phyloP scores from a whole-genome alignment of 352 stramenopile species.

The Globisporangium radiosum region DNA sequence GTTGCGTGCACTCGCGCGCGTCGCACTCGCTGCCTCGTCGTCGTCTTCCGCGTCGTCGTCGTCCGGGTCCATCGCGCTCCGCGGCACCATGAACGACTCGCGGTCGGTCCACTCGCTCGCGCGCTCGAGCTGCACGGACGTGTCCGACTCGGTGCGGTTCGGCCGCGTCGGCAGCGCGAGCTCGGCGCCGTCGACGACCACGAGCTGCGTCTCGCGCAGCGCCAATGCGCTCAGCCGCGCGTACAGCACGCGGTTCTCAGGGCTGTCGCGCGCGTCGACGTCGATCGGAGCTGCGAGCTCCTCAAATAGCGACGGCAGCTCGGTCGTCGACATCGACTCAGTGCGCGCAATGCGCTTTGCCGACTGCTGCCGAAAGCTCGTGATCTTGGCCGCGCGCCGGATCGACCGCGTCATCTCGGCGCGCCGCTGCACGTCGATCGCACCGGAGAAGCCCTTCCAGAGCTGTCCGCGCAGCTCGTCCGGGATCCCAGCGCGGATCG shows the following conservation, averaged over 20 bases:
- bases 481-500: slow-evolving; percentile 64
- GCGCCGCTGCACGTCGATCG: slow-evolving; percentile 45
- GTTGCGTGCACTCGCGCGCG: slow-evolving; percentile 14
- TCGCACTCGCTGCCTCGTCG: background rate
- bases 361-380: slow-evolving; percentile 20
- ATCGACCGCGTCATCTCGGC: slow-evolving; percentile 54
- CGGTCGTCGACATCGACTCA: background rate
- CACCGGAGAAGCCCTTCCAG: slow-evolving; percentile 73
- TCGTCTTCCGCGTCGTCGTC: slow-evolving; percentile 17
- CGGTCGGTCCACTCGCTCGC: slow-evolving; percentile 27
- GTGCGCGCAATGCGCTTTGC: background rate
- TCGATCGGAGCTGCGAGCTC: slow-evolving; percentile 41
- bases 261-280: slow-evolving; percentile 23
- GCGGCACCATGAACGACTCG: slow-evolving; percentile 24
- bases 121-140: slow-evolving; percentile 32
- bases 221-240: slow-evolving; percentile 46
- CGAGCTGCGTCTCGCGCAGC: slow-evolving; percentile 28
- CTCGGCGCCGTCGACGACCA: background rate
- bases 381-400: slow-evolving; percentile 41
- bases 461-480: slow-evolving; percentile 68
- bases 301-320: slow-evolving; percentile 31
- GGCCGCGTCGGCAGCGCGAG: slow-evolving; percentile 3
- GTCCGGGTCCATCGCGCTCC: slow-evolving; percentile 17
- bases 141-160: slow-evolving; percentile 28
- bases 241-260: slow-evolving; percentile 64